Conservation (phyloP, 331 rosid species). For the Acacia concinna region DNA sequence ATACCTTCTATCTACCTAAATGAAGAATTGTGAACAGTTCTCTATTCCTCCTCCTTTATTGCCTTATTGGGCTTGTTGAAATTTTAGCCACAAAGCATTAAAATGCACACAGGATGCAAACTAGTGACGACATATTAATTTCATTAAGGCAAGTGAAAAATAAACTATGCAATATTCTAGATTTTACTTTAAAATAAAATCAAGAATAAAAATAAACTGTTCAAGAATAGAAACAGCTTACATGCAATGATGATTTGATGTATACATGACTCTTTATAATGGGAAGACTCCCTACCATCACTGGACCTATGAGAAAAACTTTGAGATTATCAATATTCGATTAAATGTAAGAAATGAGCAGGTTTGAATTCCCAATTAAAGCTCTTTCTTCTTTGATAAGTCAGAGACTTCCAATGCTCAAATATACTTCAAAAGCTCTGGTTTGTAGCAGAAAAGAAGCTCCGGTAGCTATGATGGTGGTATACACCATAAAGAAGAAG, state of each 20-base stretch:
- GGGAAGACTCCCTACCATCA: background rate
- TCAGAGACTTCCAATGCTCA: background rate
- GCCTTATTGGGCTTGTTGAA: background rate
- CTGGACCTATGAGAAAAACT: background rate
- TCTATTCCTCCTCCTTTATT: no score
- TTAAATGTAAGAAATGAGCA: background rate
- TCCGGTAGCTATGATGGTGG: background rate
- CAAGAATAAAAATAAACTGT: background rate
- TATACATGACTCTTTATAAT: background rate
- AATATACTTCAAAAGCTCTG: background rate
- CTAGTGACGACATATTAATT: background rate
- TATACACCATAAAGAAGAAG: background rate
- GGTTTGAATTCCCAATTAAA: background rate
- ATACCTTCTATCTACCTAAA: background rate
- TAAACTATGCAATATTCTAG: background rate
- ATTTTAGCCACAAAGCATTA: background rate
- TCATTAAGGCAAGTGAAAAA: background rate
- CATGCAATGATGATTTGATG: background rate
- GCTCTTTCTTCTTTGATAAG: background rate
- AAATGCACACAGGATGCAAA: background rate
- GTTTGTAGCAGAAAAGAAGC: background rate
- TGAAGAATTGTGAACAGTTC: no score
- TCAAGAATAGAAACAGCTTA: background rate
- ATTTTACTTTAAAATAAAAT: constrained; percentile 15
- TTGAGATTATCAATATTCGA: background rate